These are phyloP conservation scores for Candida xiaguanensis DNA, from an alignment of 805 yeast genomes.

Conservation along the genomic window DNA sequence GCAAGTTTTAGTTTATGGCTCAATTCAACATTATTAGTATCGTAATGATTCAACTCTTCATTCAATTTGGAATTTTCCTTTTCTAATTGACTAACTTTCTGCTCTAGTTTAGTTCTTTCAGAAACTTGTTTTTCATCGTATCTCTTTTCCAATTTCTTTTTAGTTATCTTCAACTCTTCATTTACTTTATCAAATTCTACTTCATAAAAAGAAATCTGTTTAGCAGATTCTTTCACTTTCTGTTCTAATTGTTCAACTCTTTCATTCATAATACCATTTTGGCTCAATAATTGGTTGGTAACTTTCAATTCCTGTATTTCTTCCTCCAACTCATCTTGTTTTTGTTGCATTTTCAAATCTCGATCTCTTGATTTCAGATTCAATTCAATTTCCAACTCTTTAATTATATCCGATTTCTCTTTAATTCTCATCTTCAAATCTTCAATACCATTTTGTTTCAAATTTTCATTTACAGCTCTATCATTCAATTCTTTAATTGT, in stretches of 20 bases:
- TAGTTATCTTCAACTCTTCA: conserved; percentile 1
- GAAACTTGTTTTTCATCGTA: too few relatives aligned
- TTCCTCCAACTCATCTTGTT: conserved; percentile 1
- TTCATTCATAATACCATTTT: too few relatives aligned
- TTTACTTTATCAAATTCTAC: conserved; percentile 8
- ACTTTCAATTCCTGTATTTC: background rate
- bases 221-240: conserved; percentile 3
- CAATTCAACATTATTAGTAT: conserved; percentile 1
- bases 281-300: background rate
- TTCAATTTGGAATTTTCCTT: too few relatives aligned
- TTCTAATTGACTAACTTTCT: too few relatives aligned
- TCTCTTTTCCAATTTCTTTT: too few relatives aligned
- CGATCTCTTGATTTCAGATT: background rate
- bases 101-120: too few relatives aligned
- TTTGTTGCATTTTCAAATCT: background rate
- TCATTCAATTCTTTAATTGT: conserved; percentile 1
- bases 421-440: background rate
- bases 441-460: background rate
- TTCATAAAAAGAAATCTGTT: conserved; percentile 8
- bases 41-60: conserved; percentile 1
- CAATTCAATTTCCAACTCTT: background rate
- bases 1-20: background rate
- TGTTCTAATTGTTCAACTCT: conserved; percentile 2
- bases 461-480: too few relatives aligned
- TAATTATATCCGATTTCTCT: background rate